Conservation (phyloP, 768 basidiomycete genomes). For the Suillus paluster region DNA sequence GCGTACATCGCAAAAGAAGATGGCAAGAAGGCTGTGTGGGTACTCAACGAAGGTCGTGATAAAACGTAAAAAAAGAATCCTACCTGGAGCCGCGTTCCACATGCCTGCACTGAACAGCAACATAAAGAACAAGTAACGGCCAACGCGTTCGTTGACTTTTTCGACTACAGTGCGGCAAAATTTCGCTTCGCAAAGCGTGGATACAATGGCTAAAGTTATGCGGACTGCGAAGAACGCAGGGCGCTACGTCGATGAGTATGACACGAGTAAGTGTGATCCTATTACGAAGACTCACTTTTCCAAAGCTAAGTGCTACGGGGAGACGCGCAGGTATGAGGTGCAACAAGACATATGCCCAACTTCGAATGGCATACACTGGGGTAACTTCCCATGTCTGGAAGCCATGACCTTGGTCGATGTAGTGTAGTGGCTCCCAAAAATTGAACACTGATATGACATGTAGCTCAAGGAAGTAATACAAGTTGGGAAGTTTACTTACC, state of each 20-base stretch:
- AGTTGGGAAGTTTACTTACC: slow-evolving; percentile 49
- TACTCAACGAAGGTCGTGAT: slow-evolving; percentile 12
- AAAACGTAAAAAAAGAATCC: slow-evolving; percentile 21
- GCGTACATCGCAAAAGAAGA: slow-evolving; percentile 96
- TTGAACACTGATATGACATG: slow-evolving; percentile 77
- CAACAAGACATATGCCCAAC: slow-evolving; percentile 90
- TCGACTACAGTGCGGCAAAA: slow-evolving; percentile 84
- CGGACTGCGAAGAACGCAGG: slow-evolving; percentile 89
- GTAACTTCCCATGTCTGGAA: slow-evolving; percentile 99
- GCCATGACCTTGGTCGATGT: slow-evolving; percentile 80
- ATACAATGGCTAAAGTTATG: slow-evolving; percentile 74
- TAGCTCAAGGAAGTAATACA: slow-evolving; percentile 4
- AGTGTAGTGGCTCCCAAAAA: slow-evolving; percentile 98
- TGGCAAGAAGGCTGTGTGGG: slow-evolving; percentile 79
- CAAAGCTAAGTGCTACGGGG: slow-evolving; percentile 58
- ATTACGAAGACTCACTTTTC: slow-evolving; percentile 61
- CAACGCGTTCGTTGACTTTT: slow-evolving; percentile 85
- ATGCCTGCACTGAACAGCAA: slow-evolving; percentile 87
- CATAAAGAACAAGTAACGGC: slow-evolving; percentile 92
- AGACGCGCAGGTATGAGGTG: slow-evolving; percentile 73
- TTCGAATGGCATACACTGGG: slow-evolving; percentile 88
- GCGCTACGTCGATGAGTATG: slow-evolving; percentile 54
- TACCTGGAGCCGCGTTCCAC: slow-evolving; percentile 91
- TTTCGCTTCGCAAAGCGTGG: slow-evolving; percentile 75
- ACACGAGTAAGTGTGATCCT: neutral